These are phyloP conservation scores for Ambrosia trifida DNA, from an alignment of 129 eudicot genomes.

Conservation along the genomic window DNA sequence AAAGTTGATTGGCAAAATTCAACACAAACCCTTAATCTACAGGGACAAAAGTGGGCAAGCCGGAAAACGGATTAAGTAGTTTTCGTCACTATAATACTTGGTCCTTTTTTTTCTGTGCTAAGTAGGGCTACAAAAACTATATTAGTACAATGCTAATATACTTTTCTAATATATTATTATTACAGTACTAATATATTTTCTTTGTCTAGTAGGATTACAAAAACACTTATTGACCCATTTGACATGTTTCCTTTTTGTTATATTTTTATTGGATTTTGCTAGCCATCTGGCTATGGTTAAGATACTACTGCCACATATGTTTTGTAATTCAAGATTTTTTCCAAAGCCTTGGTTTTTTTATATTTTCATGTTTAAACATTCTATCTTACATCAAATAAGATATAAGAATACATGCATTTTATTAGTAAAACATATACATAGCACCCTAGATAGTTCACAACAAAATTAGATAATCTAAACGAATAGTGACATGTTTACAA, in stretches of 20 bases:
- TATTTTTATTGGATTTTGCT: no score
- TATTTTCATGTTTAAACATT: no score
- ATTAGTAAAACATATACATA: no score
- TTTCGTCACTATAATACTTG: neutral
- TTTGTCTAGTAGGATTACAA: no score
- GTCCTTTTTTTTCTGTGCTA: neutral
- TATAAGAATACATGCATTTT: neutral
- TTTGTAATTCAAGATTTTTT: neutral
- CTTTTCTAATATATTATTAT: neutral
- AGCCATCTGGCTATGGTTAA: no score
- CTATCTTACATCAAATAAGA: neutral
- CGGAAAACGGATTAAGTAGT: neutral
- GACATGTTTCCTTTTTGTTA: neutral
- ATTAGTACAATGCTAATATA: slow-evolving; percentile 1
- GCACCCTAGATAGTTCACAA: no score
- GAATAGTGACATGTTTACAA: no score
- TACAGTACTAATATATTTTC: no score
- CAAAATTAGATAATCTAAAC: no score
- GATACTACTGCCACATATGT: neutral
- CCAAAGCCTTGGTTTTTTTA: no score
- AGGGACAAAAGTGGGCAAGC: neutral
- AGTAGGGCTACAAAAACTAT: neutral
- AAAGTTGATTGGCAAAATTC: neutral
- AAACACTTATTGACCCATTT: neutral
- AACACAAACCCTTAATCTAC: neutral